Evolutionary conservation across 352 stramenopile genomes (phyloP), one percentile per base, ranked within the genome.

Genomic region (Pythium phragmiticola): DNA sequence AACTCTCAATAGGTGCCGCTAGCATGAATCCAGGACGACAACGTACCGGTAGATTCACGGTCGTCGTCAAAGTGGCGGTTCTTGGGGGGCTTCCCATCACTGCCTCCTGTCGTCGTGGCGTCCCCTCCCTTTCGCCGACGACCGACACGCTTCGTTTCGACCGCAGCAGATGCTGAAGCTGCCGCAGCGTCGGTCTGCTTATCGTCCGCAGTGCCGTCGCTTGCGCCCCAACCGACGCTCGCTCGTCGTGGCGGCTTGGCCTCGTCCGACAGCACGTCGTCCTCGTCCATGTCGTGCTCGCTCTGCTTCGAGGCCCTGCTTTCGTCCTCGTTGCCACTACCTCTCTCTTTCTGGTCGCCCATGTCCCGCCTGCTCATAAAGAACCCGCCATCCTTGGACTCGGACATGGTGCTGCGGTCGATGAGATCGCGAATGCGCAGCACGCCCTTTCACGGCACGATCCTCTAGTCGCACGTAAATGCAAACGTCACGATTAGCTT

Each of bases 1-100:
- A 30, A 30, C 3, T 30, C 26, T 30, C 26, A 30, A 30, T 5
- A 1, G 26, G 26, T 30, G 26, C 26, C 26, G 26, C 26, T 30
- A 30, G 26, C 26, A 2, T 30, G 26, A 30, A 30, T 42, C 37
- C 37, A 17, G 14, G 37, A 16, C 37, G 37, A 42, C 37, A 3
- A 16, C 39, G n/a, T 37, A 52, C 83, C 80, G 16, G 74, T 90
- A 0, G 74, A 76, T 46, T 89, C 80, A 30, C 78, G 68, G 39
- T 89, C 83, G 17, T 92, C 83, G 58, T 90, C 83, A 41, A 92
- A 92, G 56, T 92, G 81, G 12, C 78, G 77, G 53, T 89, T 90
- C 66, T 85, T 89, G 26, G 55, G 26, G 3, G 52, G 60, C 55
- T 85, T 83, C 58, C 73, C 75, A 28, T 79, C 75, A 2, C 36